Evolutionary conservation across 345 rosid genomes (phyloP).

Genomic region (Aquilaria sinensis): DNA sequence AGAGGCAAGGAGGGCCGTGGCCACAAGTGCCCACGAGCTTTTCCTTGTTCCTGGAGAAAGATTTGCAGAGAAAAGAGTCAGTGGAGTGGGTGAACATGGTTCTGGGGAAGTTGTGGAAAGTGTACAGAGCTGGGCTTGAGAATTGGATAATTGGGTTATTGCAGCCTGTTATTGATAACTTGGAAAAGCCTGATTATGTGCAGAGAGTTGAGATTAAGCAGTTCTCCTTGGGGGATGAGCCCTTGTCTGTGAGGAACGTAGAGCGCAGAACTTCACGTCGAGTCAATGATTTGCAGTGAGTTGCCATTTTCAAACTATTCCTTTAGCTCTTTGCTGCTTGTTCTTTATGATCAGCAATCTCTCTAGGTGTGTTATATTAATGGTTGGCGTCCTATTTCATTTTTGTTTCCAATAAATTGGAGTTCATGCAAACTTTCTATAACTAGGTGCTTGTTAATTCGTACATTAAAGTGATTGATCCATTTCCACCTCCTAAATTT

Average conservation of each 20-base stretch:
- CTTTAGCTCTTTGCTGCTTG: too few relatives aligned
- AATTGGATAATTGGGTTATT: conserved; percentile 85
- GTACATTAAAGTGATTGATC: too few relatives aligned
- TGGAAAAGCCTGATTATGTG: conserved; percentile 93
- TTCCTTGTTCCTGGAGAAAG: conserved; percentile 79
- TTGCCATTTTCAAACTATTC: conserved; percentile 8
- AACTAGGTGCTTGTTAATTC: too few relatives aligned
- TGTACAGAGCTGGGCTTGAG: conserved; percentile 85
- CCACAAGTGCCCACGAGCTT: conserved; percentile 87
- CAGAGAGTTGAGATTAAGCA: conserved; percentile 90
- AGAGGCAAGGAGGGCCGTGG: conserved; percentile 46
- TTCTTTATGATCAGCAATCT: too few relatives aligned
- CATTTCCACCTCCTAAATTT: too few relatives aligned
- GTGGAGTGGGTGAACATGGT: conserved; percentile 99
- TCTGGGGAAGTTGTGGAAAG: conserved; percentile 94
- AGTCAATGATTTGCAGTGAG: conserved; percentile 92
- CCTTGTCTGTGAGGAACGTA: conserved; percentile 88
- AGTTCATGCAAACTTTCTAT: too few relatives aligned
- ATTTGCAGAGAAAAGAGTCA: conserved; percentile 92
- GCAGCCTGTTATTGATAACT: conserved; percentile 95
- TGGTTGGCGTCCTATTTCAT: too few relatives aligned
- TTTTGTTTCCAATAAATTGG: too few relatives aligned
- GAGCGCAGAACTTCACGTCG: conserved; percentile 95
- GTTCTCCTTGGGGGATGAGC: conserved; percentile 91
- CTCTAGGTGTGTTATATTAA: too few relatives aligned